Percentiles rank a stretch among this genome's conserved stretches.
These are phyloP conservation scores for Avicennia marina DNA, from an alignment of 257 asterid genomes.

Conservation along the genomic window DNA sequence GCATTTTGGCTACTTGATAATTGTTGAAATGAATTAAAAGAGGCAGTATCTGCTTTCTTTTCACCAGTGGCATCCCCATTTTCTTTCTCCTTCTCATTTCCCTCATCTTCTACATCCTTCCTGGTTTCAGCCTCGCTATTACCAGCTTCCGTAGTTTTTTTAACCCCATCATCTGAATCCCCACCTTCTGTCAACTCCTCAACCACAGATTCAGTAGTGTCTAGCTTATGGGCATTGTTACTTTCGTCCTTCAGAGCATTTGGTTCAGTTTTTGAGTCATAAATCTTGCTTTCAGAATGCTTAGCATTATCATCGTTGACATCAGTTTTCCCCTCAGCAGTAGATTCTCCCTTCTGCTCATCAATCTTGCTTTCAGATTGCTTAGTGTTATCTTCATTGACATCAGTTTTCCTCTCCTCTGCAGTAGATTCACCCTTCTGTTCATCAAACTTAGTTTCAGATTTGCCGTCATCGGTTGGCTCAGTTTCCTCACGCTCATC, in stretches of 20 bases:
- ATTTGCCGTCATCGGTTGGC: slow-evolving; percentile 24
- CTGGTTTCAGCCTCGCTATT: slow-evolving; percentile 23
- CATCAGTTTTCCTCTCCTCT: slow-evolving; percentile 15
- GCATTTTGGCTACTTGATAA: slow-evolving; percentile 85
- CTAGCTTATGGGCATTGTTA: slow-evolving; percentile 9
- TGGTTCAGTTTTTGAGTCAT: slow-evolving; percentile 21
- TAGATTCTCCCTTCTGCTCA: slow-evolving; percentile 18
- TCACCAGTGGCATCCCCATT: slow-evolving; percentile 28
- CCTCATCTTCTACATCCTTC: slow-evolving; percentile 29
- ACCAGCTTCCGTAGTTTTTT: slow-evolving; percentile 26
- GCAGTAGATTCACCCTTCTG: slow-evolving; percentile 23
- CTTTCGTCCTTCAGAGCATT: slow-evolving; percentile 26
- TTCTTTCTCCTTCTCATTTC: slow-evolving; percentile 29
- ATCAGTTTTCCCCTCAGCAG: slow-evolving; percentile 23
- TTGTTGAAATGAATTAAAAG: slow-evolving; percentile 73
- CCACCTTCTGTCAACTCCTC: slow-evolving; percentile 34
- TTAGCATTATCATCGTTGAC: slow-evolving; percentile 16
- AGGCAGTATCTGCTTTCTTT: slow-evolving; percentile 42
- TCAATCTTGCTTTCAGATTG: slow-evolving; percentile 16
- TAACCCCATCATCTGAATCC: slow-evolving; percentile 21
- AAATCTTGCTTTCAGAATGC: slow-evolving; percentile 26
- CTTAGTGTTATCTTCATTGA: slow-evolving; percentile 1
- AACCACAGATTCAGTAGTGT: slow-evolving; percentile 7
- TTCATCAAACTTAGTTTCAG: slow-evolving; percentile 35
- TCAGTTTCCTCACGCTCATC: slow-evolving; percentile 27